A percentile compares a stretch with the other conserved stretches of the same genome.
phyloP scores from a whole-genome alignment of 345 rosid genomes.

The Turnera subulata region DNA sequence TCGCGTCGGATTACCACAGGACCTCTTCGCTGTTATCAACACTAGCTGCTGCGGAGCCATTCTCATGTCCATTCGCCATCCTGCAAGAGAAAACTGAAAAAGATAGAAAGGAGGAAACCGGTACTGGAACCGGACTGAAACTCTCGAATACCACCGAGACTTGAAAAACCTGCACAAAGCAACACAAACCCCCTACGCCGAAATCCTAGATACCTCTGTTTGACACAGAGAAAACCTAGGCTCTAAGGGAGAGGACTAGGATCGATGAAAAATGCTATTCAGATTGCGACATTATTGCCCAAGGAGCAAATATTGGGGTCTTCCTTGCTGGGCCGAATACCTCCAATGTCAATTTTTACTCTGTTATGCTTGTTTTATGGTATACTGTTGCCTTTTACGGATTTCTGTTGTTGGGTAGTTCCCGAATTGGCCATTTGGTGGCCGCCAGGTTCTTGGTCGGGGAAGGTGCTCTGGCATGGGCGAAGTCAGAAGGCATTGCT shows the following conservation, averaged over 20 bases:
- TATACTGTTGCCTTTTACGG: not conserved
- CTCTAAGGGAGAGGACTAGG: conserved; percentile 76
- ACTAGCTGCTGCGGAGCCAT: too few species aligned
- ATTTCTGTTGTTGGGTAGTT: not conserved
- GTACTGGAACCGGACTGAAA: too few species aligned
- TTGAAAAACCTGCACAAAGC: too few species aligned
- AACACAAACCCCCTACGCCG: too few species aligned
- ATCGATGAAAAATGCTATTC: conserved; percentile 79
- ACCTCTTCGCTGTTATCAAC: too few species aligned
- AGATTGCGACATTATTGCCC: conserved; percentile 70
- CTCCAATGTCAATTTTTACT: conserved; percentile 66
- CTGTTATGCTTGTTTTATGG: conserved; percentile 7
- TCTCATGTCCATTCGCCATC: too few species aligned
- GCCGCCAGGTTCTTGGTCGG: conserved; percentile 79
- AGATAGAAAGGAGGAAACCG: too few species aligned
- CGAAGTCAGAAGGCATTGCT: conserved; percentile 53
- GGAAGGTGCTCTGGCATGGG: conserved; percentile 88
- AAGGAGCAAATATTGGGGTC: conserved; percentile 72
- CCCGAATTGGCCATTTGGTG: not conserved
- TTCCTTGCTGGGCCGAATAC: conserved; percentile 73
- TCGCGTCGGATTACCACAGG: too few species aligned
- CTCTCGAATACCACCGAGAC: too few species aligned
- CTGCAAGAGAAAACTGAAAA: too few species aligned
- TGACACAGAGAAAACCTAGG: too few species aligned
- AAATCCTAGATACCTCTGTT: too few species aligned